Base-by-base conservation (phyloP, 768 basidiomycete genomes). In the Boletus pseudo-olivaceus region DNA sequence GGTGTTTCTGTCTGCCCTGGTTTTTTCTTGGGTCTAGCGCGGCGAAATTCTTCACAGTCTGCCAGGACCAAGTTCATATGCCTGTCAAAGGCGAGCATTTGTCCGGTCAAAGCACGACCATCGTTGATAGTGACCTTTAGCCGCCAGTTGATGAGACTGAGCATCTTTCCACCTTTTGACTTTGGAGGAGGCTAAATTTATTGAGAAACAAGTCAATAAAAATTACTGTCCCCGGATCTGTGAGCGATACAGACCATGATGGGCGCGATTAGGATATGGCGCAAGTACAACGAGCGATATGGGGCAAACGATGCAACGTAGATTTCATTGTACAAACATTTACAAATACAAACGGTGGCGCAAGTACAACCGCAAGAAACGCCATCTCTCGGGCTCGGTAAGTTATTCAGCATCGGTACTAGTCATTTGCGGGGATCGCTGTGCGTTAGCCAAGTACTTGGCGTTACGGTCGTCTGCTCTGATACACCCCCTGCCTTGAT, bases 1-100 rank as follows among this genome's bases (percentile, higher is more conserved):
- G 82, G 83, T 5, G 83, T 80, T 69, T 87, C 90, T 37, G 67
- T 72, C 74, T 84, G 86, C 27, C 90, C 90, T 14, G 82, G 68
- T 76, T 96, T 90, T 78, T 93, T 93, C 80, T 98, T 98, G 37
- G 89, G 88, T 60, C 90, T 78, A 39, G 98, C 86, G 60, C 90
- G 85, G 65, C 97, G 77, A 70, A 98, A 99, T 74, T 99, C 97
- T 73, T 99, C 97, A 68, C 95, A 98, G 64, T 98, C 97, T 15
- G 96, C 94, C 51, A 99, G 76, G 42, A 99, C 97, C 63, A 99
- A 80, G 76, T 99, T 99, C 97, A 98, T 99, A 75, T 99, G 97
- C 67, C 91, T 88, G 77, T 99, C 97, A 71, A 98, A 99, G 49
- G 97, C 97, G 71, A 99, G 88, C 92, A 98, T 97, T 76, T 98